Percentiles rank a stretch among this genome's conserved stretches.
These are phyloP conservation scores for Yamadazyma laniorum DNA, from an alignment of 805 yeast species.

Conservation along the genomic window DNA sequence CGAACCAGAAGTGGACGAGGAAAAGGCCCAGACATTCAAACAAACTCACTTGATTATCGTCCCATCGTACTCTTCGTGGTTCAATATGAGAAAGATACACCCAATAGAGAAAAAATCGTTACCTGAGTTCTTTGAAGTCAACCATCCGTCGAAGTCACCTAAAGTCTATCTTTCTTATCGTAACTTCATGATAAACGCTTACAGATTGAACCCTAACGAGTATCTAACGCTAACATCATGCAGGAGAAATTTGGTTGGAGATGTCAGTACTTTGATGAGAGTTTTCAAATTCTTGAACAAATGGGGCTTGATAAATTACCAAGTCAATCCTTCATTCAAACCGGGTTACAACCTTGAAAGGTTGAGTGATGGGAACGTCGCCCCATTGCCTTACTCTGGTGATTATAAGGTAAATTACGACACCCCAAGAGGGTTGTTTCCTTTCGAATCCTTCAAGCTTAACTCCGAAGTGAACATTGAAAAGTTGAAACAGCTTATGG, in stretches of 20 bases:
- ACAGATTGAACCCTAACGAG: constrained; percentile 85
- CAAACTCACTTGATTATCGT: constrained; percentile 84
- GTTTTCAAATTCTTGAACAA: constrained; percentile 79
- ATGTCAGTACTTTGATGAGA: constrained; percentile 84
- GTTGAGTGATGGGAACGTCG: constrained; percentile 40
- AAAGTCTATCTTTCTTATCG: constrained; percentile 77
- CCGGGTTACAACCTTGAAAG: constrained; percentile 61
- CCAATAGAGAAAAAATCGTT: constrained; percentile 77
- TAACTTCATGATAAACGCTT: constrained; percentile 85
- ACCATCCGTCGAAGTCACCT: constrained; percentile 76
- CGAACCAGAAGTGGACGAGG: constrained; percentile 18
- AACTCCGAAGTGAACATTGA: constrained; percentile 50
- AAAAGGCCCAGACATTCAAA: constrained; percentile 18
- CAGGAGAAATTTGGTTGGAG: constrained; percentile 87
- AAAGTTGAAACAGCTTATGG: constrained; percentile 30
- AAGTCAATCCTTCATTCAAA: constrained; percentile 74
- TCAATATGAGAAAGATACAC: constrained; percentile 67
- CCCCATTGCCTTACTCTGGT: constrained; percentile 68
- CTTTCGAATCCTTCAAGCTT: constrained; percentile 79
- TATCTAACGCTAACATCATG: constrained; percentile 87
- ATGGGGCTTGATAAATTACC: constrained; percentile 94
- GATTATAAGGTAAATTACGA: constrained; percentile 77
- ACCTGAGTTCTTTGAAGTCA: constrained; percentile 81
- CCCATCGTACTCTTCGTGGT: constrained; percentile 90
- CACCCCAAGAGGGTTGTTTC: constrained; percentile 89